Percentiles rank a stretch among this genome's conserved stretches.
Conservation (phyloP, 2,329 filamentous ascomycete species). For the Thyridium curvatum region DNA sequence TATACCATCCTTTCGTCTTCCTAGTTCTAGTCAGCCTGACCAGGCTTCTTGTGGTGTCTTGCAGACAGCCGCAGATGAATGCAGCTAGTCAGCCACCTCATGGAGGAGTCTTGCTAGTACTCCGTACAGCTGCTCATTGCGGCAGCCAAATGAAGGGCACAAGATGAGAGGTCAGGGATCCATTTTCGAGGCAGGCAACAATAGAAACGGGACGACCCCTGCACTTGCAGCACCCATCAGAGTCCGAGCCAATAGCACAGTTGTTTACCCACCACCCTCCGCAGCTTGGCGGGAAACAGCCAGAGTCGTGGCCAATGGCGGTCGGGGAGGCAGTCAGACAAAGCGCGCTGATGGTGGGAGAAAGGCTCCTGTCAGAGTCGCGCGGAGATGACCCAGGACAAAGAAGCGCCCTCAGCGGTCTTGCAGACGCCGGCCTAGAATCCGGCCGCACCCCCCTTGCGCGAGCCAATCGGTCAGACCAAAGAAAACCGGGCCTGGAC, state of each 20-base stretch:
- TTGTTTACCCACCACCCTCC: no score
- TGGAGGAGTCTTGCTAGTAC: no score
- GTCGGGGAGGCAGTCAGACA: not conserved
- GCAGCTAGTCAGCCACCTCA: no score
- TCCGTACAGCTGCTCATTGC: no score
- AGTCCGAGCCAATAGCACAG: not conserved
- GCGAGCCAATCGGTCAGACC: no score
- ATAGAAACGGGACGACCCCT: not conserved
- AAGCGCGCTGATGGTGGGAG: not conserved
- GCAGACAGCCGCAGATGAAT: no score
- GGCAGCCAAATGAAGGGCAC: not conserved
- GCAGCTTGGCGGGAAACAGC: no score
- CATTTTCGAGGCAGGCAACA: not conserved
- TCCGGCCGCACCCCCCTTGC: conserved; percentile 1
- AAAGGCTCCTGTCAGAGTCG: not conserved
- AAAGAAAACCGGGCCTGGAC: no score
- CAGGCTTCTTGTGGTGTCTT: no score
- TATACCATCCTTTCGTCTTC: no score
- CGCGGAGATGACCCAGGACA: conserved; percentile 7
- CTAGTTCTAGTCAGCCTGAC: no score
- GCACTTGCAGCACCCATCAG: not conserved
- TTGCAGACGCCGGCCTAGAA: conserved; percentile 22
- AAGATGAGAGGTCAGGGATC: conserved; percentile 6
- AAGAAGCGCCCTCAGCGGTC: conserved; percentile 12
- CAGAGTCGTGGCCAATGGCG: not conserved